Base-by-base conservation (phyloP, 148 eudicot genomes). In the Arbutus unedo region DNA sequence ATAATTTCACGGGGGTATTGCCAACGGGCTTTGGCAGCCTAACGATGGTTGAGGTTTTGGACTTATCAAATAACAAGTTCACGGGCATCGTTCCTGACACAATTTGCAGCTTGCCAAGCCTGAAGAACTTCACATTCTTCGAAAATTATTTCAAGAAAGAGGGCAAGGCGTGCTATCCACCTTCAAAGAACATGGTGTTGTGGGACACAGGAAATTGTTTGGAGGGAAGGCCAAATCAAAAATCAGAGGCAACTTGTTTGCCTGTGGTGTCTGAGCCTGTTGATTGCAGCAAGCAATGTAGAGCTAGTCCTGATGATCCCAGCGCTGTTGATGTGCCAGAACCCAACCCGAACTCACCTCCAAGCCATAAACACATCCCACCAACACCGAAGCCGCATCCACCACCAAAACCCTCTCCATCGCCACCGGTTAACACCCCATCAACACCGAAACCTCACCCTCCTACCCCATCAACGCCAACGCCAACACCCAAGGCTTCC, bases 171-270 rank as follows among this genome's bases (percentile, higher is more conserved):
- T 91, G 94, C 60, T 75, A 59, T 4, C 56, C 87, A 6, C 60
- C 78, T 0, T 38, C 55, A 0, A 83, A 82, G 2, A 67, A 78
- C 25, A 71, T 80, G 8, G 16, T 49, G 18, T 8, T 90, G 25
- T 85, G 83, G 3, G 85, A 84, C n/a, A n/a, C 79, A 48, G 79
- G 70, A 7, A 93, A 93, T 79, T 93, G 97, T 23, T 74, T 93
- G 6, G 81, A 85, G 0, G 79, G 74, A 6, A 85, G 74, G 64
- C 74, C 87, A 1, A 13, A 87, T 0, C 97, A 93, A 77, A 88
- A 85, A 72, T 54, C 89, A 0, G 51, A 82, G 6, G 81, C 62
- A 4, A 84, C 83, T 1, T 93, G 97, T 55, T 19, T 14, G 0
- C 67, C 77, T 0, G 89, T 84, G 76, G 70, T 85, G 62, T 50